Conservation (phyloP, 768 basidiomycete species). For the Mrakia gelida region DNA sequence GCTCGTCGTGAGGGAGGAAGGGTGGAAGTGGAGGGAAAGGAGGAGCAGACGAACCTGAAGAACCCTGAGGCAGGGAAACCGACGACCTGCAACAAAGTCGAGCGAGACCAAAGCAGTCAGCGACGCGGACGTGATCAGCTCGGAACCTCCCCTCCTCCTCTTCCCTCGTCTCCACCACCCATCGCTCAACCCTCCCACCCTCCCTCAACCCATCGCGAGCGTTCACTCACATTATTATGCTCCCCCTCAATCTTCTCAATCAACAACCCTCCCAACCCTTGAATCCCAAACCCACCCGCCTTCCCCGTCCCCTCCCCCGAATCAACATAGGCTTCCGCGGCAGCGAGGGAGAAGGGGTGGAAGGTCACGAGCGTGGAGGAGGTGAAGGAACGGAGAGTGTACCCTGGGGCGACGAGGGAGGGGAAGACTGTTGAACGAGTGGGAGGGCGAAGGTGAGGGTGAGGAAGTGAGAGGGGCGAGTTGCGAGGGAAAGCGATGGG, state of each 20-base stretch:
- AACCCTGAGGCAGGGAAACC: constrained; percentile 25
- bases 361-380: constrained; percentile 24
- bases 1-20: background rate
- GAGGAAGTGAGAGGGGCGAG: background rate
- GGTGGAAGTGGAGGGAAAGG: background rate
- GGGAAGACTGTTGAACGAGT: constrained; percentile 39
- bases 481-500: background rate
- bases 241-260: constrained; percentile 83
- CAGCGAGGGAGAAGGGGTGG: background rate
- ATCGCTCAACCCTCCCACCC: too few relatives aligned
- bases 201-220: too few relatives aligned
- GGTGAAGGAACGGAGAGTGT: constrained; percentile 40
- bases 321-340: constrained; percentile 21
- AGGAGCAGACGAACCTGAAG: constrained; percentile 18
- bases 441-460: background rate
- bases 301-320: constrained; percentile 26
- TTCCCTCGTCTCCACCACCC: too few relatives aligned
- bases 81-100: constrained; percentile 11
- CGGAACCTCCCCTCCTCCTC: background rate
- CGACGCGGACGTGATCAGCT: background rate
- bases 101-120: background rate
- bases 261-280: constrained; percentile 76
- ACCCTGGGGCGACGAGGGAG: constrained; percentile 43
- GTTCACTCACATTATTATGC: constrained; percentile 63
- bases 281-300: constrained; percentile 91